These are phyloP conservation scores for Fusarium sarcochroum DNA, from an alignment of 2,329 filamentous ascomycete genomes.

Conservation along the genomic window DNA sequence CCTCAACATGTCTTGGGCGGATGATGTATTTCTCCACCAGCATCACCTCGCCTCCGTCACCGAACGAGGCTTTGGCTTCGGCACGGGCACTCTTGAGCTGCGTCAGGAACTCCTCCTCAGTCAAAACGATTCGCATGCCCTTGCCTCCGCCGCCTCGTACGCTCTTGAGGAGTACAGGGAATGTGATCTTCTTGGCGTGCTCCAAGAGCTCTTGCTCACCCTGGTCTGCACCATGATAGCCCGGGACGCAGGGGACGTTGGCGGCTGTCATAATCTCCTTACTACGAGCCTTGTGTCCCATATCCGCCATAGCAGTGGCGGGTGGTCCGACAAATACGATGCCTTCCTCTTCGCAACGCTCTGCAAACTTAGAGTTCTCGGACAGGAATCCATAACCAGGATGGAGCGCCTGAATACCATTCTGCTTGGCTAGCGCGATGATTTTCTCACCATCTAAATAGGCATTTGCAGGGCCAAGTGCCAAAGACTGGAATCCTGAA, in stretches of 20 bases:
- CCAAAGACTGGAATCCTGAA: slow-evolving; percentile 85
- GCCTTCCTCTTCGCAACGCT: slow-evolving; percentile 88
- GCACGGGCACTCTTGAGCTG: slow-evolving; percentile 81
- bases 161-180: slow-evolving; percentile 83
- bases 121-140: slow-evolving; percentile 83
- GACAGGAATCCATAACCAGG: slow-evolving; percentile 97
- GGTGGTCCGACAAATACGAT: slow-evolving; percentile 96
- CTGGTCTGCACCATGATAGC: slow-evolving; percentile 92
- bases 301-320: slow-evolving; percentile 83
- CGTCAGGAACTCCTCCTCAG: slow-evolving; percentile 76
- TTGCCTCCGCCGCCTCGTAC: slow-evolving; percentile 87
- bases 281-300: slow-evolving; percentile 93
- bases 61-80: slow-evolving; percentile 84
- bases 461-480: slow-evolving; percentile 84
- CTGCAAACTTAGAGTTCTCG: slow-evolving; percentile 93
- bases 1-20: slow-evolving; percentile 86
- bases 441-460: slow-evolving; percentile 97
- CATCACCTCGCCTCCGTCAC: slow-evolving; percentile 83
- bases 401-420: slow-evolving; percentile 92
- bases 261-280: slow-evolving; percentile 98
- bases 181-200: slow-evolving; percentile 79
- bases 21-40: slow-evolving; percentile 88
- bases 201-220: slow-evolving; percentile 71
- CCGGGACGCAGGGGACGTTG: slow-evolving; percentile 96
- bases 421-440: slow-evolving; percentile 86